Conservation (phyloP, 306 rosid genomes). For the Rosa multiflora region DNA sequence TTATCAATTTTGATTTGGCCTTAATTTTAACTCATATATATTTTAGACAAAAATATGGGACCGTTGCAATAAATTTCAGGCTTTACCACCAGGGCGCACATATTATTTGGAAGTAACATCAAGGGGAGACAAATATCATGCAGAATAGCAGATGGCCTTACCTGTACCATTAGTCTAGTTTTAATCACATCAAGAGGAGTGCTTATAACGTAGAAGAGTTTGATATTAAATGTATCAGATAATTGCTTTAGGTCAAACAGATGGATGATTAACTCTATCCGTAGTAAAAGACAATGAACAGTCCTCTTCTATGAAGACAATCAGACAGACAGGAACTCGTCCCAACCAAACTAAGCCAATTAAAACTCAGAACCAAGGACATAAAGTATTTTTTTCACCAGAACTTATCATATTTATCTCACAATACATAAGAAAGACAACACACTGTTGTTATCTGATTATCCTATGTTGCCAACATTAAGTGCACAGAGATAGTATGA, state of each 20-base stretch:
- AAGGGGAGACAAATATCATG: neutral
- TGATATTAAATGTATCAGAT: conserved; percentile 4
- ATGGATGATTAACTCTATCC: neutral
- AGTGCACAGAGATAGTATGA: neutral
- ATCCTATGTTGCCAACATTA: neutral
- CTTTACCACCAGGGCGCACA: neutral
- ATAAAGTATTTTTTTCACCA: neutral
- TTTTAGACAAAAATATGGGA: neutral
- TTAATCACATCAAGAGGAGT: conserved; percentile 96
- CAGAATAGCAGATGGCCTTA: conserved; percentile 30
- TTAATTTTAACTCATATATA: neutral
- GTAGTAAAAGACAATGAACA: neutral
- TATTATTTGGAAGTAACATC: neutral
- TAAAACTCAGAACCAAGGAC: neutral
- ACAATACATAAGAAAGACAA: neutral
- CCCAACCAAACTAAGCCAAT: too few species aligned
- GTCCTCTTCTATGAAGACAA: too few species aligned
- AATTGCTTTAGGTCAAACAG: neutral
- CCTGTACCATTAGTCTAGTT: conserved; percentile 94
- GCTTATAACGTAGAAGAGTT: conserved; percentile 67
- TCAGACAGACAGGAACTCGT: too few species aligned
- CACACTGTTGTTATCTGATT: neutral
- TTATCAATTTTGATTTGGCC: neutral
- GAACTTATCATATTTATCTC: neutral
- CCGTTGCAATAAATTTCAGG: neutral